A percentile compares a stretch with the other conserved stretches of the same genome.
phyloP scores from a whole-genome alignment of 2,329 filamentous ascomycete genomes.

The Rhexocercosporidium sp. region DNA sequence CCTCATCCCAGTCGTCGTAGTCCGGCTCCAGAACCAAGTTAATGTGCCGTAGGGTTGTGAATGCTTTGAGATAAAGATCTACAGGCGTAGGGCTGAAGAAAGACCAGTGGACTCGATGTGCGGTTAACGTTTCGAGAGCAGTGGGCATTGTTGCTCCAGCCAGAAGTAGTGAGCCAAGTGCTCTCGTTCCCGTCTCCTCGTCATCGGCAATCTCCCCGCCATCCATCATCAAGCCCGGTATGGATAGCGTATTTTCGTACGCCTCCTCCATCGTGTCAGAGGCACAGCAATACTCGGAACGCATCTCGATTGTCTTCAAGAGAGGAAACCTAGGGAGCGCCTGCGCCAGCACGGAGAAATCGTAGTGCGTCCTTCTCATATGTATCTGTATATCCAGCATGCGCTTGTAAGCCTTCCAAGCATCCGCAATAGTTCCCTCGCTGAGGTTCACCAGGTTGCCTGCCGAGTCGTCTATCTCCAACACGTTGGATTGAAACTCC shows the following conservation, averaged over 20 bases:
- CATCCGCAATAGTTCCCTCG: not conserved
- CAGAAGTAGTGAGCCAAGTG: not conserved
- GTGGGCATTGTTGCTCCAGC: not conserved
- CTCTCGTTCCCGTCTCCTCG: conserved; percentile 1
- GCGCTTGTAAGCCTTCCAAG: conserved; percentile 3
- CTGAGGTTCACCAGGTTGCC: not conserved
- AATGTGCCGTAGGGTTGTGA: conserved; percentile 1
- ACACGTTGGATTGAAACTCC: not conserved
- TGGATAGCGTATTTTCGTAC: not conserved
- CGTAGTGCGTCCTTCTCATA: conserved; percentile 1
- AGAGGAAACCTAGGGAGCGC: not conserved
- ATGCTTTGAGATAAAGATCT: not conserved
- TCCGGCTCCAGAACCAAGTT: not conserved
- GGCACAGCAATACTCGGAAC: not conserved
- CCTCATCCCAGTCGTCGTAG: not conserved
- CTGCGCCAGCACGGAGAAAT: not conserved
- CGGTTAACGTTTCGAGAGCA: not conserved
- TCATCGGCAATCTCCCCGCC: conserved; percentile 1
- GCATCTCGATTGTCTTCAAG: conserved; percentile 8
- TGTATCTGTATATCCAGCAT: not conserved
- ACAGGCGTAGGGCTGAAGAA: not conserved
- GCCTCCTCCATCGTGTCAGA: not conserved
- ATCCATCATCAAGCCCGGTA: conserved; percentile 9
- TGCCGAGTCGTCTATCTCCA: not conserved
- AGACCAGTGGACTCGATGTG: conserved; percentile 3